Conservation (phyloP, 176 grass and related monocot species). For the Eremochloa ophiuroides region DNA sequence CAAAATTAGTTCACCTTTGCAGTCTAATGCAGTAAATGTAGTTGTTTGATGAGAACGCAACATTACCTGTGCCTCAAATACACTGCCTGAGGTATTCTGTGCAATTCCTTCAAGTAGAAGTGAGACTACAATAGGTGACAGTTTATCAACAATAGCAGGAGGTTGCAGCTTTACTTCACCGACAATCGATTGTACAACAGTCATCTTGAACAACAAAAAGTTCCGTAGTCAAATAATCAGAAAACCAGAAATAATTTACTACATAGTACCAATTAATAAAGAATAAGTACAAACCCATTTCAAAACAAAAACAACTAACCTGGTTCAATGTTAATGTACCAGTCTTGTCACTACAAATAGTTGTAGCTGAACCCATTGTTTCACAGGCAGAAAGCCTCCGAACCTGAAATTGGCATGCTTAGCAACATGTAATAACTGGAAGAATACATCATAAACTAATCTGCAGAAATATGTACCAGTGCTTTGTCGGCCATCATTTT, state of each 20-base stretch:
- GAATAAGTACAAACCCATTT: slow-evolving; percentile 15
- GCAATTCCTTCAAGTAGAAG: slow-evolving; percentile 90
- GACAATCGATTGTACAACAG: slow-evolving; percentile 72
- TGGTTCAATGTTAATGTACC: slow-evolving; percentile 95
- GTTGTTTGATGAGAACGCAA: background rate
- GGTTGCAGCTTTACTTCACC: slow-evolving; percentile 52
- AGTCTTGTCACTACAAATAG: slow-evolving; percentile 99
- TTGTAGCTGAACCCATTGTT: slow-evolving; percentile 99
- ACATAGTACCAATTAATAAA: background rate
- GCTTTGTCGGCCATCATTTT: slow-evolving; percentile 99
- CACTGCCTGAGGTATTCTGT: slow-evolving; percentile 80
- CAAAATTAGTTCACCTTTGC: slow-evolving; percentile 8
- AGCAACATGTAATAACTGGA: slow-evolving; percentile 22
- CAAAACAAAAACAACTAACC: slow-evolving; percentile 49
- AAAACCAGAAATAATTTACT: slow-evolving; percentile 3
- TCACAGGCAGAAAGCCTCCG: slow-evolving; percentile 95
- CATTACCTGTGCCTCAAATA: slow-evolving; percentile 82
- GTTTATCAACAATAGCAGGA: slow-evolving; percentile 35
- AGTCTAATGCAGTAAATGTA: slow-evolving; percentile 15
- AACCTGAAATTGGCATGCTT: slow-evolving; percentile 48
- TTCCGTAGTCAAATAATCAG: slow-evolving; percentile 16
- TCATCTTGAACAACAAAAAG: slow-evolving; percentile 77
- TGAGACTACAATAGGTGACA: slow-evolving; percentile 43
- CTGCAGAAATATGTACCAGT: slow-evolving; percentile 48
- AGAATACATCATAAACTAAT: slow-evolving; percentile 11